phyloP scores from a whole-genome alignment of 2,329 filamentous ascomycete species.

The Onygena corvina region DNA sequence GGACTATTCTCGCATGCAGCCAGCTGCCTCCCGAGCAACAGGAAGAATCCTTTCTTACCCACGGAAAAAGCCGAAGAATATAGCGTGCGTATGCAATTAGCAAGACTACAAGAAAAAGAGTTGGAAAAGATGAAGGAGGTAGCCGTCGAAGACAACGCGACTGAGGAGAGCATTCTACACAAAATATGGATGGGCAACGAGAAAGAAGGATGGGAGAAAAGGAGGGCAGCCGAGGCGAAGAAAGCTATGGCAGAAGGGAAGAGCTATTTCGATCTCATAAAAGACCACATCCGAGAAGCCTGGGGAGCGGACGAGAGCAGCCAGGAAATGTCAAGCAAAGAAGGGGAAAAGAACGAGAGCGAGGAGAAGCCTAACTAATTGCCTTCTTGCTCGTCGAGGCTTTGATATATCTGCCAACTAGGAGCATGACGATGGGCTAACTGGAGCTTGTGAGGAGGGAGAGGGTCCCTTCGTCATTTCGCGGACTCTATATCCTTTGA shows the following conservation, averaged over 20 bases:
- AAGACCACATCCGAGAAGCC: constrained; percentile 34
- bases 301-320: constrained; percentile 23
- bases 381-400: background rate
- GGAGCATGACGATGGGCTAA: background rate
- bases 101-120: constrained; percentile 10
- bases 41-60: constrained; percentile 13
- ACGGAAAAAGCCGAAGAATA: constrained; percentile 17
- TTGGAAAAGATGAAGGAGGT: constrained; percentile 10
- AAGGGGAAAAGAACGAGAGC: constrained; percentile 15
- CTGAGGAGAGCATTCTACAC: constrained; percentile 13
- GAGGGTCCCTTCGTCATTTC: no score
- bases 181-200: constrained; percentile 28
- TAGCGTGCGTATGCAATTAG: constrained; percentile 14
- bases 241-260: constrained; percentile 29
- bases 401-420: background rate
- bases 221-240: constrained; percentile 29
- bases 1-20: constrained; percentile 26
- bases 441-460: no score
- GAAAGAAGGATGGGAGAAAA: constrained; percentile 29
- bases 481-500: no score
- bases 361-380: background rate
- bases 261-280: constrained; percentile 36
- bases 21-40: background rate
- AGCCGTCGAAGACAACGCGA: constrained; percentile 24
- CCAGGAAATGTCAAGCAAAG: constrained; percentile 9